Conservation (phyloP, 352 stramenopile genomes). For the Globisporangium radiosum region DNA sequence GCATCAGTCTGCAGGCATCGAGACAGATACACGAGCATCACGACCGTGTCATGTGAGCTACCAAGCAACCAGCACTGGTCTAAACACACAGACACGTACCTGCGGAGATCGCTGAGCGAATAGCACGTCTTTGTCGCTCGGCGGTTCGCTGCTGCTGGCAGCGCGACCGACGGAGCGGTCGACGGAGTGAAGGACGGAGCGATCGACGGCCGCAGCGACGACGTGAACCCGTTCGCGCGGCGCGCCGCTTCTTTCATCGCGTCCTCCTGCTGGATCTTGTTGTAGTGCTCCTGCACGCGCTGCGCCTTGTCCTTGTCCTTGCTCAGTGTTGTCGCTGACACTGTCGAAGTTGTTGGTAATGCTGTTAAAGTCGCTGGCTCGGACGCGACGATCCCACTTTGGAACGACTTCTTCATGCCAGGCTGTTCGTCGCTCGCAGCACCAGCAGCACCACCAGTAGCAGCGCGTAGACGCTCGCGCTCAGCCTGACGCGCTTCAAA, state of each 20-base stretch:
- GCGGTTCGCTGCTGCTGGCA: conserved; percentile 8
- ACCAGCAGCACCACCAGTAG: background rate
- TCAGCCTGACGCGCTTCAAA: conserved; percentile 38
- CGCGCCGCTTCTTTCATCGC: conserved; percentile 27
- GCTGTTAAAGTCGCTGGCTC: background rate
- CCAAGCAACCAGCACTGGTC: background rate
- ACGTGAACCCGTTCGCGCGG: conserved; percentile 41
- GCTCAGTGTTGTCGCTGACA: conserved; percentile 10
- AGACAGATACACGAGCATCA: background rate
- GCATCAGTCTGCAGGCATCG: conserved; percentile 17
- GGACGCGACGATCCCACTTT: background rate
- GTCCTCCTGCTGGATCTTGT: conserved; percentile 51
- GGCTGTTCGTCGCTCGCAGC: background rate
- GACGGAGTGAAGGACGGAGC: conserved; percentile 14
- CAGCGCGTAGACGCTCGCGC: conserved; percentile 9
- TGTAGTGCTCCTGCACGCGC: conserved; percentile 47
- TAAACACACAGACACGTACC: conserved; percentile 20
- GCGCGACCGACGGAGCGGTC: conserved; percentile 6
- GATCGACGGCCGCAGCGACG: conserved; percentile 39
- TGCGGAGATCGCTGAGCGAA: conserved; percentile 40
- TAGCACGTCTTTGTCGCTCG: conserved; percentile 43
- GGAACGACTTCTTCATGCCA: background rate
- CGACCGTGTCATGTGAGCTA: background rate
- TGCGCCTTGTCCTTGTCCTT: conserved; percentile 44
- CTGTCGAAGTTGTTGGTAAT: background rate